Conservation (phyloP, 2,329 filamentous ascomycete species). For the Penicillium sp. region DNA sequence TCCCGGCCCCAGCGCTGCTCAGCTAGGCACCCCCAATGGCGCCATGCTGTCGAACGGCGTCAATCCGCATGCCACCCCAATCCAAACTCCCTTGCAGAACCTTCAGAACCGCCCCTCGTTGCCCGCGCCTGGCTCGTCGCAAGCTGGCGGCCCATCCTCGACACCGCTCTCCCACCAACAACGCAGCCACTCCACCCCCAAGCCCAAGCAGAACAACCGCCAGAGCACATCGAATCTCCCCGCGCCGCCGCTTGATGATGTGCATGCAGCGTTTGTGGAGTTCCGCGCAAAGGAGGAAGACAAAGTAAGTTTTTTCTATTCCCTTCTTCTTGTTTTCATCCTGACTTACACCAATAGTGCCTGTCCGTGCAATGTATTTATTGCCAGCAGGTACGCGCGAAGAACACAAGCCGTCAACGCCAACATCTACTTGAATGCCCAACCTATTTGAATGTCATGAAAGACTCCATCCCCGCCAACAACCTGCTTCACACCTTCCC, state of each 20-base stretch:
- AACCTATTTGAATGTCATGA: constrained; percentile 51
- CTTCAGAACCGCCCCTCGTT: constrained; percentile 38
- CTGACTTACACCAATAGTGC: constrained; percentile 29
- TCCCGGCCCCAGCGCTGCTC: constrained; percentile 26
- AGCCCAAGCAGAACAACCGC: constrained; percentile 24
- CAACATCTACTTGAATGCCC: constrained; percentile 48
- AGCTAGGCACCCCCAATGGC: constrained; percentile 40
- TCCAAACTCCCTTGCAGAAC: constrained; percentile 40
- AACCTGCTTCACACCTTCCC: constrained; percentile 50
- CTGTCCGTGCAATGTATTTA: constrained; percentile 50
- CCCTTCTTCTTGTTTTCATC: background rate
- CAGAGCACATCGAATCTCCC: constrained; percentile 39
- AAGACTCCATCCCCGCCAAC: constrained; percentile 50
- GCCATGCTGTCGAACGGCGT: constrained; percentile 44
- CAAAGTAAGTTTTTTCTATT: constrained; percentile 29
- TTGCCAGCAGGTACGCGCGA: constrained; percentile 48
- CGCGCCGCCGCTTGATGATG: constrained; percentile 46
- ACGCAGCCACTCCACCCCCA: constrained; percentile 24
- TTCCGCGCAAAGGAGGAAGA: constrained; percentile 46
- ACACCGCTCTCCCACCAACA: constrained; percentile 26
- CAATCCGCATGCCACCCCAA: constrained; percentile 37
- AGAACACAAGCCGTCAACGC: constrained; percentile 49
- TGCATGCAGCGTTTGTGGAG: constrained; percentile 48
- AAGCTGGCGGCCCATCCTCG: constrained; percentile 26
- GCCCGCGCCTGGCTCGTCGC: constrained; percentile 34